Evolutionary conservation across 306 rosid genomes (phyloP).

Genomic region (Chamaecrista fasciculata): DNA sequence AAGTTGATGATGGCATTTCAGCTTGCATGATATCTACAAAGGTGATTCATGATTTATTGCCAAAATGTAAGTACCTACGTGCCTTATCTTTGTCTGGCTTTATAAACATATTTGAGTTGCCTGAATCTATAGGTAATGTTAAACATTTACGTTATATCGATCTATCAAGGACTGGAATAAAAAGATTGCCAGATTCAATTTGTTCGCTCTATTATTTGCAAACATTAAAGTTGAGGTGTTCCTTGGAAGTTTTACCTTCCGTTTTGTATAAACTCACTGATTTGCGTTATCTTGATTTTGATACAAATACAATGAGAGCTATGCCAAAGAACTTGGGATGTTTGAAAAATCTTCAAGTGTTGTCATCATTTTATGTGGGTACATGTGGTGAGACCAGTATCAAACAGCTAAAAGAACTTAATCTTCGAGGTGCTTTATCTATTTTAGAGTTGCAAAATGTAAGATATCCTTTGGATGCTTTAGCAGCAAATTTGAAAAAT

Average conservation of each 20-base stretch:
- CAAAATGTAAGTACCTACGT: background rate
- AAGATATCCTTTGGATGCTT: too few relatives aligned
- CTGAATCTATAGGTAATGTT: background rate
- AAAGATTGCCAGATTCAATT: slow-evolving; percentile 18
- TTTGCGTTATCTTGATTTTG: slow-evolving; percentile 25
- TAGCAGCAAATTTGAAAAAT: too few relatives aligned
- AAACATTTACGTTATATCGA: slow-evolving; percentile 26
- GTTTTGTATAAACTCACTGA: slow-evolving; percentile 23
- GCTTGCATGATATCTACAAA: background rate
- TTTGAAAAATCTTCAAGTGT: too few relatives aligned
- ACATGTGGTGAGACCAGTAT: too few relatives aligned
- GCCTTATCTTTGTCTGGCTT: background rate
- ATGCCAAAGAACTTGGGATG: slow-evolving; percentile 30
- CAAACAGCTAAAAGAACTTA: too few relatives aligned
- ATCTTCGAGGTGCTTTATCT: too few relatives aligned
- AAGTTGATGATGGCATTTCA: too few relatives aligned
- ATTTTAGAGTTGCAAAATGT: too few relatives aligned
- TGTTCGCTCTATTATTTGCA: too few relatives aligned
- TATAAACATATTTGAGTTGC: too few relatives aligned
- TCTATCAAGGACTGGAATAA: background rate
- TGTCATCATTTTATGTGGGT: too few relatives aligned
- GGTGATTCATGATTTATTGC: background rate
- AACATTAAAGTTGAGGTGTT: slow-evolving; percentile 23
- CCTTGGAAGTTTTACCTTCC: slow-evolving; percentile 16
- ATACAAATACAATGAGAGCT: background rate